Evolutionary conservation across 2,329 filamentous ascomycete genomes (phyloP).

Genomic region (Alternaria gaisen): DNA sequence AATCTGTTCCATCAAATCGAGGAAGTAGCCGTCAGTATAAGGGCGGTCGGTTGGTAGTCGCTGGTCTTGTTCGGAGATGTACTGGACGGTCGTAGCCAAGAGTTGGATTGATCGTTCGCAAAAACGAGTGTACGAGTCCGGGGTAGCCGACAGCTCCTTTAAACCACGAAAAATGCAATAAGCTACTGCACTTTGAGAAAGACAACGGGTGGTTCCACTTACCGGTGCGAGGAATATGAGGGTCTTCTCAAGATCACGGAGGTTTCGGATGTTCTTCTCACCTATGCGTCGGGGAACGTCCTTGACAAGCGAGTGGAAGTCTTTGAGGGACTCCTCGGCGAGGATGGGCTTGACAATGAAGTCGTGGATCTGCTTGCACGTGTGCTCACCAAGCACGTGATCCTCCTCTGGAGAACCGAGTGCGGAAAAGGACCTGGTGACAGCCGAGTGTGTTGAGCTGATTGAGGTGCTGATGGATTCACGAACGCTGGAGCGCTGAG

Average conservation of each 20-base stretch:
- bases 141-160: constrained; percentile 77
- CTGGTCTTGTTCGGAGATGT: constrained; percentile 86
- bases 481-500: constrained; percentile 40
- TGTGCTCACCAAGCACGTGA: constrained; percentile 72
- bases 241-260: constrained; percentile 94
- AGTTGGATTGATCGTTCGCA: constrained; percentile 90
- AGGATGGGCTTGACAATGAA: constrained; percentile 80
- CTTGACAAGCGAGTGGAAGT: constrained; percentile 81
- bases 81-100: constrained; percentile 87
- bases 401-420: constrained; percentile 52
- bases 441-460: constrained; percentile 49
- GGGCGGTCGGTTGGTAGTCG: constrained; percentile 84
- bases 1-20: constrained; percentile 95
- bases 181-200: constrained; percentile 70
- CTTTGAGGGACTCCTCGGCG: constrained; percentile 74
- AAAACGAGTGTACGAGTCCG: constrained; percentile 83
- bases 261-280: constrained; percentile 85
- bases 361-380: constrained; percentile 80
- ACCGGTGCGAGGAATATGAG: constrained; percentile 91
- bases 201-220: constrained; percentile 69
- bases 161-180: constrained; percentile 66
- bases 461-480: constrained; percentile 51
- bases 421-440: constrained; percentile 56
- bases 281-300: constrained; percentile 82
- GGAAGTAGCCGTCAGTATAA: constrained; percentile 95